Base-by-base conservation (phyloP, 208 protist genomes). In the Crithidia expoeki region DNA sequence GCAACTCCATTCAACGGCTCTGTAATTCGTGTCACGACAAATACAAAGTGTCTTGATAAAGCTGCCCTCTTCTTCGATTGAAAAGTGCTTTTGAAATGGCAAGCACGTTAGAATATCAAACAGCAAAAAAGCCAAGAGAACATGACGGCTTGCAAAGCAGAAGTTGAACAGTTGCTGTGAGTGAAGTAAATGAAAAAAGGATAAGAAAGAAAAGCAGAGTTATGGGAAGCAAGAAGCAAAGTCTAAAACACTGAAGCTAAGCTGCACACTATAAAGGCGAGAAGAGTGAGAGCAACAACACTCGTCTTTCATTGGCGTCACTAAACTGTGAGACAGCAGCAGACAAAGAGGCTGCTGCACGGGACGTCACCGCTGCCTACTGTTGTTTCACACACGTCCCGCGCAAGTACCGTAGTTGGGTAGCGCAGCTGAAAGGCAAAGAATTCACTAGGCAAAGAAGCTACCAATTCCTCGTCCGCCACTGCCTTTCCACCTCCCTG, bases 381-480 rank as follows among this genome's bases (percentile, higher is more conserved):
- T 5, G 19, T 7, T 30, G 21, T 38, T 16, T 68, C 38, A 9
- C 51, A 19, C 27, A 36, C 51, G 14, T 38, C 36, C 2, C 46
- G 12, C 16, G 6, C 27, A 0, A 17, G 17, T 19, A 12, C 16
- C 11, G 32, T 51, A 33, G 55, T 44, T 14, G 58, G 53, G 61
- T 65, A 77, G 12, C 64, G 57, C 21, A 77, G 57, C 52, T 72
- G 64, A 50, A 77, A 77, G 9, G 64, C 63, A 27, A 77, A 72
- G 17, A 77, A 55, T 33, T 77, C 64, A n/a, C n/a, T n/a, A n/a
- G n/a, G n/a, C n/a, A n/a, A n/a, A n/a, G n/a, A n/a, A n/a, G n/a
- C n/a, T n/a, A n/a, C n/a, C n/a, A n/a, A n/a, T 4, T 16, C 51
- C 5, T 23, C 50, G 23, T 21, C 64, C 1, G 7, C 46, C 32